Conservation (phyloP, 148 eudicot genomes). For the Cornus controversa region DNA sequence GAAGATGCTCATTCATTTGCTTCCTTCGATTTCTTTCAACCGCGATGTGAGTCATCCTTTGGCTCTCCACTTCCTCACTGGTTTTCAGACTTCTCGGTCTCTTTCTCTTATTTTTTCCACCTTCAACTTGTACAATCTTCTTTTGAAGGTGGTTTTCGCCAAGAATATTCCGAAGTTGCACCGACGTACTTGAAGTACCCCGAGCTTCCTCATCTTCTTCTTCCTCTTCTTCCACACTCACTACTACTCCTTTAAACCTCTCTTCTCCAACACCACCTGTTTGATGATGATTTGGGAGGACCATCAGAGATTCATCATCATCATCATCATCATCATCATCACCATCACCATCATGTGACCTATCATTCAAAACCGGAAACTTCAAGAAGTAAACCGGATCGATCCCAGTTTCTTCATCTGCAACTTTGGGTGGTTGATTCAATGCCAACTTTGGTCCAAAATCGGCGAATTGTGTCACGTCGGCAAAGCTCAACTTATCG, state of each 20-base stretch:
- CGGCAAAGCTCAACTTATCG: slow-evolving; percentile 15
- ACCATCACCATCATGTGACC: slow-evolving; percentile 16
- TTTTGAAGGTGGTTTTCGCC: slow-evolving; percentile 34
- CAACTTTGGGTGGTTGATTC: slow-evolving; percentile 31
- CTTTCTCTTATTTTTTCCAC: slow-evolving; percentile 76
- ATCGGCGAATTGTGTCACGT: slow-evolving; percentile 89
- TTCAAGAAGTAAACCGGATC: slow-evolving; percentile 66
- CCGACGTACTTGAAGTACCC: slow-evolving; percentile 15
- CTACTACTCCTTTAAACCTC: neutral
- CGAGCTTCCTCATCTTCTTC: slow-evolving; percentile 22
- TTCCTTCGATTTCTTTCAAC: slow-evolving; percentile 92
- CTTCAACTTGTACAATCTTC: slow-evolving; percentile 11
- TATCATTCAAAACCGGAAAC: slow-evolving; percentile 64
- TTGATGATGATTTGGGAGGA: no score
- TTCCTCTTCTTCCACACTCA: neutral
- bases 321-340: slow-evolving; percentile 20
- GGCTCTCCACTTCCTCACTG: slow-evolving; percentile 91
- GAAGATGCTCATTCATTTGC: slow-evolving; percentile 98
- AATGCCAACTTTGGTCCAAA: slow-evolving; percentile 78
- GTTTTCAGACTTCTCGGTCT: slow-evolving; percentile 82
- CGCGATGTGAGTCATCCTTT: slow-evolving; percentile 92
- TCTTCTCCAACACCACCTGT: slow-evolving; percentile 17
- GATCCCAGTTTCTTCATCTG: slow-evolving; percentile 28
- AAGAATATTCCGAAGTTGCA: slow-evolving; percentile 13
- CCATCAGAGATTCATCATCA: slow-evolving; percentile 19